A percentile compares a stretch with the other conserved stretches of the same genome.
Evolutionary conservation across 2,329 filamentous ascomycete species (phyloP).

Genomic region (Incumbomyces lentus): DNA sequence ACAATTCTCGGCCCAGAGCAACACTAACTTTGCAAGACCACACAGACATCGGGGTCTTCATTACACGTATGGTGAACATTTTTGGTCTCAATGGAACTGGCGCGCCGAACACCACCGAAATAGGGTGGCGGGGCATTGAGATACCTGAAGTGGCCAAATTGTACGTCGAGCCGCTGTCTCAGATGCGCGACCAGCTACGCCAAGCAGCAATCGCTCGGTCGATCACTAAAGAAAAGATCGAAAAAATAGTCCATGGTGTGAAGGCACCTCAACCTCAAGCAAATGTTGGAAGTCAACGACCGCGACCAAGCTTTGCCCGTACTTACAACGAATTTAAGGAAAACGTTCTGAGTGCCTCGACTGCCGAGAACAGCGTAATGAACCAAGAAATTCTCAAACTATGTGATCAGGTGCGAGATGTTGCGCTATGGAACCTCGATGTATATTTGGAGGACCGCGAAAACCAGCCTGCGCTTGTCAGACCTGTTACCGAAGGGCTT

Average conservation of each 20-base stretch:
- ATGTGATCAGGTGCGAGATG: slow-evolving; percentile 71
- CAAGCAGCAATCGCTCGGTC: slow-evolving; percentile 42
- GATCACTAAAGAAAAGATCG: slow-evolving; percentile 30
- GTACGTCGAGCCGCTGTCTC: slow-evolving; percentile 50
- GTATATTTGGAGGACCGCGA: slow-evolving; percentile 81
- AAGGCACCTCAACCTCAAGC: slow-evolving; percentile 14
- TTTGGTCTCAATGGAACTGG: slow-evolving; percentile 56
- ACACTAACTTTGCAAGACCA: slow-evolving; percentile 38
- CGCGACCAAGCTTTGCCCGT: slow-evolving; percentile 17
- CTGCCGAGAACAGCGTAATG: slow-evolving; percentile 39
- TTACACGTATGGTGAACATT: slow-evolving; percentile 73
- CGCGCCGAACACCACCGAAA: slow-evolving; percentile 28
- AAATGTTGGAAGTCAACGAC: slow-evolving; percentile 15
- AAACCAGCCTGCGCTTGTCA: slow-evolving; percentile 59
- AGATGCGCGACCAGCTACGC: slow-evolving; percentile 48
- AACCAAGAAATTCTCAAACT: slow-evolving; percentile 65
- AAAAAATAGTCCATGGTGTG: slow-evolving; percentile 28
- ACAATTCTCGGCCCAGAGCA: slow-evolving; percentile 49
- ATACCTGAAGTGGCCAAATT: slow-evolving; percentile 50
- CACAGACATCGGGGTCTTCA: slow-evolving; percentile 57
- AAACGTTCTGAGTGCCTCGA: slow-evolving; percentile 34
- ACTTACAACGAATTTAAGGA: slow-evolving; percentile 19
- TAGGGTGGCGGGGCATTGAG: slow-evolving; percentile 57
- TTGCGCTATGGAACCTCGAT: slow-evolving; percentile 67
- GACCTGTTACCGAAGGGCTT: slow-evolving; percentile 51